Evolutionary conservation across 1,139 yeast genomes (phyloP).

Genomic region (Trichomonascaceae sp.): DNA sequence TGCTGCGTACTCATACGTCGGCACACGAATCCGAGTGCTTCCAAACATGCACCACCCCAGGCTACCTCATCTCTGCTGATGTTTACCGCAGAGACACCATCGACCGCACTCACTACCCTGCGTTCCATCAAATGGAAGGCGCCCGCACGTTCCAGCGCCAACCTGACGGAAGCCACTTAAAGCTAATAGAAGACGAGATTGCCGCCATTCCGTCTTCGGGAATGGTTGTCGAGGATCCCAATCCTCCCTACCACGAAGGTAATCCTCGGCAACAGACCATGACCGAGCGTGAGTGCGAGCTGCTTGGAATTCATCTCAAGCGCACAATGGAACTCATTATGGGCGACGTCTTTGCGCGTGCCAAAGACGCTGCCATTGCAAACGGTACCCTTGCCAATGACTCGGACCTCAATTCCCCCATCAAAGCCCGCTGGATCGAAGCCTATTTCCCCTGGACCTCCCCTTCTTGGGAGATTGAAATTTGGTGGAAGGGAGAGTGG

Average conservation of each 20-base stretch:
- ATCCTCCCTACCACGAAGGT: slow-evolving; percentile 37
- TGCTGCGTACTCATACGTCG: slow-evolving; percentile 87
- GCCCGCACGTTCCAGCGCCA: slow-evolving; percentile 69
- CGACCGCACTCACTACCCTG: slow-evolving; percentile 94
- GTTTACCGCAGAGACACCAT: slow-evolving; percentile 93
- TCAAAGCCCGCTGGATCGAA: slow-evolving; percentile 88
- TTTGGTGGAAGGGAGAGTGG: slow-evolving; percentile 99
- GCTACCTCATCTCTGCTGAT: slow-evolving; percentile 88
- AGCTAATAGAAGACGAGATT: slow-evolving; percentile 41
- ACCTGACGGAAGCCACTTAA: slow-evolving; percentile 28
- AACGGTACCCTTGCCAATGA: slow-evolving; percentile 49
- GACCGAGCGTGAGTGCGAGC: slow-evolving; percentile 52
- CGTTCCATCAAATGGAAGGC: slow-evolving; percentile 96
- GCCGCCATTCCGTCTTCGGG: slow-evolving; percentile 56
- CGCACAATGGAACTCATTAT: slow-evolving; percentile 75
- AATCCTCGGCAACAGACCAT: slow-evolving; percentile 78
- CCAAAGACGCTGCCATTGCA: slow-evolving; percentile 50
- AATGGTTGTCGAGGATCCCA: slow-evolving; percentile 63
- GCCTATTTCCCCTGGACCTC: slow-evolving; percentile 98
- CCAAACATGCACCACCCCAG: slow-evolving; percentile 53
- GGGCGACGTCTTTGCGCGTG: slow-evolving; percentile 69
- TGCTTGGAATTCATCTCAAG: slow-evolving; percentile 68
- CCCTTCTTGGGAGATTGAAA: slow-evolving; percentile 97
- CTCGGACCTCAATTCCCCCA: slow-evolving; percentile 56
- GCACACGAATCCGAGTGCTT: slow-evolving; percentile 93